Evolutionary conservation across 2,329 filamentous ascomycete genomes (phyloP).

Genomic region (Chaetomium strumarium): DNA sequence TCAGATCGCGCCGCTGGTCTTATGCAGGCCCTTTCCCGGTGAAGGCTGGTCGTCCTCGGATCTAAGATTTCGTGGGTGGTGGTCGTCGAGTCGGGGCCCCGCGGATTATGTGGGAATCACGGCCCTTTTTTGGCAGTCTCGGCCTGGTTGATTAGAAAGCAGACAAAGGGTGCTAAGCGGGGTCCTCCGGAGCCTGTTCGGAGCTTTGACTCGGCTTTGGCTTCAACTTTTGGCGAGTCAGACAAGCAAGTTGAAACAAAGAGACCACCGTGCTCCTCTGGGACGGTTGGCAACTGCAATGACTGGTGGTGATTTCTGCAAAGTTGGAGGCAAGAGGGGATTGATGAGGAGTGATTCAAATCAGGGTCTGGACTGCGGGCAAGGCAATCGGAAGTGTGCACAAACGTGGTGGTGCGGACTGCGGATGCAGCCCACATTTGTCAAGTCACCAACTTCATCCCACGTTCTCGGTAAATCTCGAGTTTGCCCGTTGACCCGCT

Average conservation of each 20-base stretch:
- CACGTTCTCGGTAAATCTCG: constrained; percentile 22
- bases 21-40: not conserved
- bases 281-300: not conserved
- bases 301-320: not conserved
- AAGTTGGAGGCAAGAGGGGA: not conserved
- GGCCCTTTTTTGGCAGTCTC: constrained; percentile 8
- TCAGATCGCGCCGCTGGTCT: constrained; percentile 1
- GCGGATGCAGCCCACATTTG: constrained; percentile 23
- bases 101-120: constrained; percentile 8
- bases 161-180: constrained; percentile 15
- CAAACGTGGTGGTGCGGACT: constrained; percentile 15
- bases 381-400: constrained; percentile 6
- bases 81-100: not conserved
- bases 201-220: constrained; percentile 15
- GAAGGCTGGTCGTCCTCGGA: not conserved
- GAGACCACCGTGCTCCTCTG: not conserved
- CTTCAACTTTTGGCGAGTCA: constrained; percentile 8
- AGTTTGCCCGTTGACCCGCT: constrained; percentile 20
- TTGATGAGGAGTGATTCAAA: constrained; percentile 15
- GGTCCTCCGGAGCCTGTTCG: constrained; percentile 7
- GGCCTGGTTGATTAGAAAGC: constrained; percentile 8
- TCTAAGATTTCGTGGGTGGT: not conserved
- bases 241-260: constrained; percentile 12
- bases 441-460: constrained; percentile 20
- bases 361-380: constrained; percentile 1